These are phyloP conservation scores for Trametes hirsuta DNA, from an alignment of 1,284 basidiomycete genomes.

Conservation along the genomic window DNA sequence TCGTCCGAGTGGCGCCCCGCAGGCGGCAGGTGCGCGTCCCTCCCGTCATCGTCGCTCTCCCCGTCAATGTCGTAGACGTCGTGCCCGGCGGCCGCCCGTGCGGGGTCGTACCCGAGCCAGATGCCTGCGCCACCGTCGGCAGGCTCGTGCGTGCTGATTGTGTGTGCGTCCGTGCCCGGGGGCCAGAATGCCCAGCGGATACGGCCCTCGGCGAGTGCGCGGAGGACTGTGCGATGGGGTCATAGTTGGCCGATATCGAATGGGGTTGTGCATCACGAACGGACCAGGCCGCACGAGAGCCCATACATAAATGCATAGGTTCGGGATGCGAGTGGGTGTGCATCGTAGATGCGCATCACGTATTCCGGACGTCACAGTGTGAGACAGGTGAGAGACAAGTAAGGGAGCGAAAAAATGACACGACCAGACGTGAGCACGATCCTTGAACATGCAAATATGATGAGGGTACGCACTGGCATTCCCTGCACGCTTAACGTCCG, in stretches of 20 bases:
- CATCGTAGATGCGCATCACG: not conserved
- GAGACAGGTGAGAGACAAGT: not conserved
- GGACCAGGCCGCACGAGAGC: not conserved
- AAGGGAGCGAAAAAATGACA: not conserved
- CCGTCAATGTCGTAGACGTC: constrained; percentile 39
- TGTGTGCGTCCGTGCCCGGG: constrained; percentile 45
- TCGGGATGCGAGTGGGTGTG: not conserved
- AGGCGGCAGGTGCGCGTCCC: not conserved
- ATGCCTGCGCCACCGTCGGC: constrained; percentile 47
- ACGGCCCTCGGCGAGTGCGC: constrained; percentile 76
- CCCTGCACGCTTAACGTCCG: constrained; percentile 87
- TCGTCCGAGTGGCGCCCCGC: constrained; percentile 18
- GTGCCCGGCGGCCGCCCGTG: constrained; percentile 19
- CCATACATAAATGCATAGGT: not conserved
- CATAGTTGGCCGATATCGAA: not conserved
- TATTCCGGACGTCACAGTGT: not conserved
- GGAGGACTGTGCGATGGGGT: constrained; percentile 58
- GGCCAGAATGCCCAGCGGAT: constrained; percentile 89
- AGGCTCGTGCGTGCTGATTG: constrained; percentile 28
- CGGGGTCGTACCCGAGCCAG: constrained; percentile 50
- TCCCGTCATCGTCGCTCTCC: constrained; percentile 28
- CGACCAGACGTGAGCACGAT: not conserved
- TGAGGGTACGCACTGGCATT: constrained; percentile 73
- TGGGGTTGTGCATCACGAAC: not conserved
- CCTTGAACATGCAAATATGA: constrained; percentile 8